Percentiles rank a stretch among this genome's conserved stretches.
phyloP scores from a whole-genome alignment of 2,329 filamentous ascomycete species.

The Calonectria pauciramosa region DNA sequence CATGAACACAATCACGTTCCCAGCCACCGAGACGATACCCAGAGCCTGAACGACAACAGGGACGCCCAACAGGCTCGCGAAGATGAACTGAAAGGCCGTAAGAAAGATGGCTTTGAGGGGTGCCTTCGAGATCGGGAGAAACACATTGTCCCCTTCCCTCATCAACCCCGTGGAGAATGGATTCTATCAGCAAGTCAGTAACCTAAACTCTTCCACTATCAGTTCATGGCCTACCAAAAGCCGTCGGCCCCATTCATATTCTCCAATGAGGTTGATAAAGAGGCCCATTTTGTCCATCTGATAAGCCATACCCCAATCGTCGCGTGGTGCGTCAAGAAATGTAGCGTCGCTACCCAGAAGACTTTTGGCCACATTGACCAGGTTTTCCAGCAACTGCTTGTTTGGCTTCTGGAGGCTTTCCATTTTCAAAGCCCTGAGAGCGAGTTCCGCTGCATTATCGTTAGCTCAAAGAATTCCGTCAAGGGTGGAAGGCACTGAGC shows the following conservation, averaged over 20 bases:
- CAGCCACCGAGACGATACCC: not conserved
- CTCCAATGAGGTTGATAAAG: not conserved
- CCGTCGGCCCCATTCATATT: not conserved
- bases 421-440: not conserved
- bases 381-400: not conserved
- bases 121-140: not conserved
- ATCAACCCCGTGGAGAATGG: not conserved
- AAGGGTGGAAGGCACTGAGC: no score
- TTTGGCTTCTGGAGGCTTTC: not conserved
- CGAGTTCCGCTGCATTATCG: not conserved
- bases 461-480: no score
- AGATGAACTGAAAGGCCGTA: not conserved
- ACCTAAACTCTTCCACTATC: not conserved
- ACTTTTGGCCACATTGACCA: not conserved
- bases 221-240: constrained; percentile 18
- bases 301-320: constrained; percentile 25
- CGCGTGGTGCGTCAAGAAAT: constrained; percentile 4
- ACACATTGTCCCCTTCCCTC: not conserved
- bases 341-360: not conserved
- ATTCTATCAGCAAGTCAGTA: constrained; percentile 5
- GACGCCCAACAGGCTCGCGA: constrained; percentile 15
- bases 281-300: constrained; percentile 22
- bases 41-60: constrained; percentile 20
- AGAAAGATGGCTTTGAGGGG: not conserved
- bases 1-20: constrained; percentile 18